Percentiles rank a stretch among this genome's conserved stretches.
These are phyloP conservation scores for Xylaria palmicola DNA, from an alignment of 495 filamentous ascomycete genomes.

Conservation along the genomic window DNA sequence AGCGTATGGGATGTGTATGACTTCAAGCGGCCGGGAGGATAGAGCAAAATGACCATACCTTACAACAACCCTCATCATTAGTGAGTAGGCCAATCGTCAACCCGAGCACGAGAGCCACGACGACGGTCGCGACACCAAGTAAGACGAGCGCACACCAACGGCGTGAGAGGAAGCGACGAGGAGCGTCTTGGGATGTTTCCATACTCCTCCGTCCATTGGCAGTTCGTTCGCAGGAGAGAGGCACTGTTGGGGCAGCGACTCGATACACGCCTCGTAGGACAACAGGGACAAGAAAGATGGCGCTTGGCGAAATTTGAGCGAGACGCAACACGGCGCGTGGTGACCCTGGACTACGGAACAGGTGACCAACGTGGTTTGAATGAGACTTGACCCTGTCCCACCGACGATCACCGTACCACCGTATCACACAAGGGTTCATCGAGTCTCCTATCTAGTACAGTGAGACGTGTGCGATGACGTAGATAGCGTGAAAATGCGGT, in stretches of 20 bases:
- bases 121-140: background rate
- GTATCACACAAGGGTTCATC: background rate
- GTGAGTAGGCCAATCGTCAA: background rate
- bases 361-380: background rate
- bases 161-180: background rate
- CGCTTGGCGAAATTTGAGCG: no score
- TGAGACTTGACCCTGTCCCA: background rate
- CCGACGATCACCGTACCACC: background rate
- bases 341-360: background rate
- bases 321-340: no score
- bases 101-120: background rate
- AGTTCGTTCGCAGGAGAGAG: background rate
- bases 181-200: background rate
- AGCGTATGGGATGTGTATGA: no score
- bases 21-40: no score
- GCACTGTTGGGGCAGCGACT: no score
- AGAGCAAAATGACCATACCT: background rate
- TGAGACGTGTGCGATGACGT: background rate
- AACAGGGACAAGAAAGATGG: no score
- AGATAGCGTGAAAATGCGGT: constrained; percentile 3
- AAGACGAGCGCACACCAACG: background rate
- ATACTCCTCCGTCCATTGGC: background rate
- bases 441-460: background rate
- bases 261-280: no score
- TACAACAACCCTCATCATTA: background rate